Conservation (phyloP, 805 yeast species). For the Teunomyces cretensis region DNA sequence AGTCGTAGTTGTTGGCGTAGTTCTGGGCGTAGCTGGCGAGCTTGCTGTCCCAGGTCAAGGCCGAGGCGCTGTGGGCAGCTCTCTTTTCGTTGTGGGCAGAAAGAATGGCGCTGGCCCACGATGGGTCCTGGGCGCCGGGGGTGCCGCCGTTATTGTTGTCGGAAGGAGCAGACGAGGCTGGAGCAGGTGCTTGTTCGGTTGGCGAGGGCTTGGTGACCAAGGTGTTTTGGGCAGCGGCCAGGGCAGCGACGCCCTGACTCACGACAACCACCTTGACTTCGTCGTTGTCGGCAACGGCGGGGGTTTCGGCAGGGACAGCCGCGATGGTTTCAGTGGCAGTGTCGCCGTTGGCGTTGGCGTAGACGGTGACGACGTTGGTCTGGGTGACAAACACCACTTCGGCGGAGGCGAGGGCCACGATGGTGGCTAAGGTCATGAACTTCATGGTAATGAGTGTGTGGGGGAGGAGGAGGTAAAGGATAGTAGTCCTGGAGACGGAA, state of each 20-base stretch:
- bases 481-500: background rate
- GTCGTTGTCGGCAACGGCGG: background rate
- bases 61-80: conserved; percentile 49
- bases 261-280: background rate
- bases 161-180: conserved; percentile 8
- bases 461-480: background rate
- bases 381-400: conserved; percentile 28
- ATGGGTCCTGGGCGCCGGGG: conserved; percentile 22
- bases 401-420: conserved; percentile 22
- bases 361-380: conserved; percentile 25
- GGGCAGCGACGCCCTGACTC: conserved; percentile 6
- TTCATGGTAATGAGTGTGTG: conserved; percentile 17
- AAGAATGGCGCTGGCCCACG: conserved; percentile 45
- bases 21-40: conserved; percentile 54
- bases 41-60: conserved; percentile 54
- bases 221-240: background rate
- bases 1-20: conserved; percentile 28
- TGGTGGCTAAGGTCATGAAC: conserved; percentile 21
- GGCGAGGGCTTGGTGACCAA: conserved; percentile 4
- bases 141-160: conserved; percentile 17
- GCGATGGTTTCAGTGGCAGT: conserved; percentile 14
- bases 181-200: conserved; percentile 6
- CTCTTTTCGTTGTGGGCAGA: conserved; percentile 62
- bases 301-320: conserved; percentile 6
- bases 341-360: conserved; percentile 8